Evolutionary conservation across 352 stramenopile genomes (phyloP), one percentile per base, ranked within the genome.

Genomic region (Globisporangium ultimum): DNA sequence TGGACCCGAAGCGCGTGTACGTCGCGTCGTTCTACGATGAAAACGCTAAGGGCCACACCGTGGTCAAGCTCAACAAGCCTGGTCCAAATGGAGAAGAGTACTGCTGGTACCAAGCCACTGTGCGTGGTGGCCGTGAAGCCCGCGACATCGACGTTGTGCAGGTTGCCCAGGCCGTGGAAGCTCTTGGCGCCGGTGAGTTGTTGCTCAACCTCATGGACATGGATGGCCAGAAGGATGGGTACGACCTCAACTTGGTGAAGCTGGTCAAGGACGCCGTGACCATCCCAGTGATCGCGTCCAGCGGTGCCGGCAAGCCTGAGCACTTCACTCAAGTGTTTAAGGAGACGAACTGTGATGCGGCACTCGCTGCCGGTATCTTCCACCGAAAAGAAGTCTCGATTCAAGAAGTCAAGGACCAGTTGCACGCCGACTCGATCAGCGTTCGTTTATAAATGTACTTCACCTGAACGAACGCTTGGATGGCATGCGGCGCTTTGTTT

Each of bases 201-300:
- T 87, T 99, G 76, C 74, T 99, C 9, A 99, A 99, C 71, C 98
- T 96, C 66, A 98, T 99, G 58, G 97, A 99, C 72, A 98, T 98
- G 89, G 97, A 99, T 72, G 97, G 97, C 36, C 96, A 99, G 61
- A 90, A 96, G 64, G 82, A 86, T 34, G 94, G 98, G 2, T 97
- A 96, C 54, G 80, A 84, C 38, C 41, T 86, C 36, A 72, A 86
- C 47, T 60, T 94, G 45, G 70, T 92, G 18, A 58, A 63, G 53
- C 69, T 90, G 8, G 84, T 92, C 36, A 92, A 92, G 66, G 70
- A 76, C 18, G 85, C 93, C 24, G 96, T 99, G 48, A 87, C 75
- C 13, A 99, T 99, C 60, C 97, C 97, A 1, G 96, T 99, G 8
- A 96, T 99, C 78, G 97, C 97, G 12, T 98, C 94, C 53, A 98